These are phyloP conservation scores for Otatea glauca DNA, from an alignment of 176 grass and related monocot species.

Conservation along the genomic window DNA sequence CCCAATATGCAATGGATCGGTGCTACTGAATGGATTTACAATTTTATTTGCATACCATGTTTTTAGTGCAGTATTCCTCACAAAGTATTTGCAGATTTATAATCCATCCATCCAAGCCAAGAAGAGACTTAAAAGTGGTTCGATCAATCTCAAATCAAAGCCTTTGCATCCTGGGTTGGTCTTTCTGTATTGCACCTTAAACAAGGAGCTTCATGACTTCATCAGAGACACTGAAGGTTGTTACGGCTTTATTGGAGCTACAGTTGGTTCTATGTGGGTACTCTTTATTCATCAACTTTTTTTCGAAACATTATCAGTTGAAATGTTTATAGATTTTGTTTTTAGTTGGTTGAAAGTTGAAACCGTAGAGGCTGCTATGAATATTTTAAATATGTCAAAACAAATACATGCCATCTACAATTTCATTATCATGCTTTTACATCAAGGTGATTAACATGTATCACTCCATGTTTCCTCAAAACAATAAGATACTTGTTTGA, in stretches of 20 bases:
- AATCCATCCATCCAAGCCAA: slow-evolving; percentile 66
- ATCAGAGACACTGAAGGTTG: slow-evolving; percentile 72
- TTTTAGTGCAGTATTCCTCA: slow-evolving; percentile 3
- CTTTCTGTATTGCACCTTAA: slow-evolving; percentile 75
- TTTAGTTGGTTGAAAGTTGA: slow-evolving; percentile 3
- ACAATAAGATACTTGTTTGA: not conserved
- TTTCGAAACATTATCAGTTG: not conserved
- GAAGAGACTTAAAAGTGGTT: slow-evolving; percentile 68
- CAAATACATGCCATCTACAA: not conserved
- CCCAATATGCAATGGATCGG: not conserved
- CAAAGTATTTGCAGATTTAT: slow-evolving; percentile 66
- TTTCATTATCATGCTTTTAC: slow-evolving; percentile 9
- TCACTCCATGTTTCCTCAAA: not conserved
- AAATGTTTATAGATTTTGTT: slow-evolving; percentile 18
- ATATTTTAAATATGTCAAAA: slow-evolving; percentile 18
- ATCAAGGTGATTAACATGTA: not conserved
- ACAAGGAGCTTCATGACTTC: slow-evolving; percentile 86
- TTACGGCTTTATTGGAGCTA: slow-evolving; percentile 83
- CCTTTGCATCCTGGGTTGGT: slow-evolving; percentile 78
- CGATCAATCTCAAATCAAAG: slow-evolving; percentile 58
- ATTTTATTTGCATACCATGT: slow-evolving; percentile 10
- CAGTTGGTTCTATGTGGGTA: slow-evolving; percentile 70
- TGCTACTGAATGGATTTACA: not conserved
- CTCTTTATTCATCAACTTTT: slow-evolving; percentile 8
- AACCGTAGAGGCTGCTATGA: not conserved